phyloP scores from a whole-genome alignment of 345 rosid genomes.

The Murraya koenigii region DNA sequence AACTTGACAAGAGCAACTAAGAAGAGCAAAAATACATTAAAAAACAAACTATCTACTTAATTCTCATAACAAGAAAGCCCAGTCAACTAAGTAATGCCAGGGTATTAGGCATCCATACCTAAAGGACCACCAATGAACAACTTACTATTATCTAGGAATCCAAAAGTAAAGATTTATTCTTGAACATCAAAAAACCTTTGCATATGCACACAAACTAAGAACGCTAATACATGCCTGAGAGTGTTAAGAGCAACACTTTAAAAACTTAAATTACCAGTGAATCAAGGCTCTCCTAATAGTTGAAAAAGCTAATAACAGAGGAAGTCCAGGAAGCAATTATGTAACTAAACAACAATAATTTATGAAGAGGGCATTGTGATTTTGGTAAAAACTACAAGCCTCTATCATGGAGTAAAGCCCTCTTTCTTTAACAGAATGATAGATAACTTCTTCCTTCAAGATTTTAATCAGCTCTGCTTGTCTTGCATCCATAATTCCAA shows the following conservation, averaged over 20 bases:
- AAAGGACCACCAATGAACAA: not conserved
- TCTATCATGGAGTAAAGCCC: not conserved
- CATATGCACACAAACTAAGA: not conserved
- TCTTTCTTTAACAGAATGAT: not conserved
- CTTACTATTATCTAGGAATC: not conserved
- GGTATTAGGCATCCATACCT: not conserved
- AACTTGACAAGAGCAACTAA: constrained; percentile 5
- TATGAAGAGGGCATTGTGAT: not conserved
- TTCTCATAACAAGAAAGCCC: not conserved
- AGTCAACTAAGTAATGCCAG: not conserved
- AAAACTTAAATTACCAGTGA: not conserved
- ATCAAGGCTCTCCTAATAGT: constrained; percentile 2
- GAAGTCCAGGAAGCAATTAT: not conserved
- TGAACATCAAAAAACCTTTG: not conserved
- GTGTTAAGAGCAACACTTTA: not conserved
- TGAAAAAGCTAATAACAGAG: constrained; percentile 8
- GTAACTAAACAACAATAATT: not conserved
- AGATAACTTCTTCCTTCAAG: not conserved
- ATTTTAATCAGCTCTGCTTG: not conserved
- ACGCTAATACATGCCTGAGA: not conserved
- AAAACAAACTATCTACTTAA: not conserved
- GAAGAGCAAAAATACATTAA: not conserved
- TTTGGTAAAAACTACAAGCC: not conserved
- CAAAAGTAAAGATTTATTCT: not conserved
- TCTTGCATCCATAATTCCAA: not conserved